phyloP scores from a whole-genome alignment of 768 basidiomycete species.

The Rhizopogon rudus region DNA sequence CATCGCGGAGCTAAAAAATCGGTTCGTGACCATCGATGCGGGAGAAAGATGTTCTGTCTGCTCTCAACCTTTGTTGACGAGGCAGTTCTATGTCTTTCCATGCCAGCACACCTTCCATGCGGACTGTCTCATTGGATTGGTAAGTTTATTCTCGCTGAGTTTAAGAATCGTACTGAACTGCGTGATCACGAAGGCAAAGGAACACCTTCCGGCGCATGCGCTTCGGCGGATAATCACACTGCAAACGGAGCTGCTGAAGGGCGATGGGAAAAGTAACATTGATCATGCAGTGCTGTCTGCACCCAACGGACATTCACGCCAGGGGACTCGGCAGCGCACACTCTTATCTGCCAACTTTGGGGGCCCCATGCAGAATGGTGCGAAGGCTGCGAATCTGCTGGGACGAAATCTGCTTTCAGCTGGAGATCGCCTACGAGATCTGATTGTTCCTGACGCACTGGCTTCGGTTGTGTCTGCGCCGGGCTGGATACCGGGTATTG shows the following conservation, averaged over 20 bases:
- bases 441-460: slow-evolving; percentile 92
- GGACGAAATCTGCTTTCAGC: slow-evolving; percentile 83
- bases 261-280: slow-evolving; percentile 26
- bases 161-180: slow-evolving; percentile 1
- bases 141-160: slow-evolving; percentile 36
- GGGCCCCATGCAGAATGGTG: slow-evolving; percentile 55
- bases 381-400: slow-evolving; percentile 60
- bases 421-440: slow-evolving; percentile 83
- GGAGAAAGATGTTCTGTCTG: slow-evolving; percentile 86
- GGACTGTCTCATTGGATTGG: slow-evolving; percentile 92
- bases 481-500: slow-evolving; percentile 70
- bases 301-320: slow-evolving; percentile 32
- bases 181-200: slow-evolving; percentile 66
- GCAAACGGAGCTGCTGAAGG: slow-evolving; percentile 78
- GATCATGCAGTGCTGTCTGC: slow-evolving; percentile 28
- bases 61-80: slow-evolving; percentile 64
- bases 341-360: slow-evolving; percentile 74
- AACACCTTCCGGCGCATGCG: slow-evolving; percentile 77
- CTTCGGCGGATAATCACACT: slow-evolving; percentile 83
- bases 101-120: slow-evolving; percentile 98
- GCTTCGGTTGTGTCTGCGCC: slow-evolving; percentile 79
- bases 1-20: slow-evolving; percentile 75
- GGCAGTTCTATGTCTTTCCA: slow-evolving; percentile 98
- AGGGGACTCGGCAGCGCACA: slow-evolving; percentile 52
- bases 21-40: slow-evolving; percentile 89